A percentile compares a stretch with the other conserved stretches of the same genome.
Conservation (phyloP, 768 basidiomycete genomes). For the Suillus hirtellus region DNA sequence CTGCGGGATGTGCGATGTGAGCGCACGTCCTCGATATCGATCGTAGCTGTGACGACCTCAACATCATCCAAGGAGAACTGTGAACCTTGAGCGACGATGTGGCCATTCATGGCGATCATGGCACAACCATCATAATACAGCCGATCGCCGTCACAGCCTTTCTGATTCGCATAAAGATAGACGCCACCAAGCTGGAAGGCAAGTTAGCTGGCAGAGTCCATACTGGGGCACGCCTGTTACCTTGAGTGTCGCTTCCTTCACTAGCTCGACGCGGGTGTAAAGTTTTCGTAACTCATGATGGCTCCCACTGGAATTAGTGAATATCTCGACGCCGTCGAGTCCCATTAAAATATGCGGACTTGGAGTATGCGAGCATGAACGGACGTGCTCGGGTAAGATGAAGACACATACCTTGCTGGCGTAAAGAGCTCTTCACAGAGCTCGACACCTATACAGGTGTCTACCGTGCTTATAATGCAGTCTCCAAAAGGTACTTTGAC, state of each 20-base stretch:
- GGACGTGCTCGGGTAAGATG: neutral
- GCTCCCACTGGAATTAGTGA: conserved; percentile 97
- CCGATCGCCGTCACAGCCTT: conserved; percentile 97
- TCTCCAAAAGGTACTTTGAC: conserved; percentile 93
- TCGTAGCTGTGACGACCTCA: conserved; percentile 92
- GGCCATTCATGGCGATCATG: conserved; percentile 94
- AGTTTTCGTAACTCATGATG: conserved; percentile 99
- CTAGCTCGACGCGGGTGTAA: conserved; percentile 86
- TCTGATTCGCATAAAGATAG: conserved; percentile 98
- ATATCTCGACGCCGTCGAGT: conserved; percentile 97
- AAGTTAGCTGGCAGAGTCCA: neutral
- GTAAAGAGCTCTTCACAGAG: conserved; percentile 98
- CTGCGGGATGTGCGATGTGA: conserved; percentile 84
- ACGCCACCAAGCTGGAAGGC: conserved; percentile 81
- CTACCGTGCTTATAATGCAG: conserved; percentile 87
- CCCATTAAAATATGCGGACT: conserved; percentile 99
- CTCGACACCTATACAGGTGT: conserved; percentile 97
- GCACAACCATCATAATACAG: conserved; percentile 98
- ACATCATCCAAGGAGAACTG: conserved; percentile 97
- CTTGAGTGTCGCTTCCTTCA: conserved; percentile 96
- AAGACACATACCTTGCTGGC: conserved; percentile 70
- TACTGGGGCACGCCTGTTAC: conserved; percentile 36
- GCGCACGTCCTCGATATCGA: conserved; percentile 96
- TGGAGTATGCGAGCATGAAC: neutral
- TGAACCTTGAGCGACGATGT: conserved; percentile 89